Evolutionary conservation across 495 filamentous ascomycete genomes (phyloP).

Genomic region (Usnea hakonensis): DNA sequence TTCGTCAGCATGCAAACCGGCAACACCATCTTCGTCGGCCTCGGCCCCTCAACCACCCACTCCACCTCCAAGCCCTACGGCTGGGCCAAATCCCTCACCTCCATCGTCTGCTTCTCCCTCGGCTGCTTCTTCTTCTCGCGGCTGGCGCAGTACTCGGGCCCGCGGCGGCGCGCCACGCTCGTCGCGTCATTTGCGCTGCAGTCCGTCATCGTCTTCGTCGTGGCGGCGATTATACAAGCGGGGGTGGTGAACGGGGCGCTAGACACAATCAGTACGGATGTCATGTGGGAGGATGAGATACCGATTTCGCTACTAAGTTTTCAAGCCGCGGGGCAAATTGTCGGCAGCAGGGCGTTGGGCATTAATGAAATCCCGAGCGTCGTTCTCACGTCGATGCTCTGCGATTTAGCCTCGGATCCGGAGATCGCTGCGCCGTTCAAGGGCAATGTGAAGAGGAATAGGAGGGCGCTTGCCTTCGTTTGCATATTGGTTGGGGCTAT

Average conservation of each 20-base stretch:
- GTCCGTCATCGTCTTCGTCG: slow-evolving; percentile 45
- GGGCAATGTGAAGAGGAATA: slow-evolving; percentile 56
- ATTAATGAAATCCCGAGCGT: slow-evolving; percentile 65
- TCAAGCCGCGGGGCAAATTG: slow-evolving; percentile 64
- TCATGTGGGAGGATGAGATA: slow-evolving; percentile 37
- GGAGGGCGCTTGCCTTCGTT: slow-evolving; percentile 50
- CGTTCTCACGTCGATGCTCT: slow-evolving; percentile 64
- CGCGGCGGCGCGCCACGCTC: slow-evolving; percentile 45
- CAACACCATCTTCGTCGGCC: slow-evolving; percentile 60
- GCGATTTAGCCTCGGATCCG: slow-evolving; percentile 58
- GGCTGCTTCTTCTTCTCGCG: slow-evolving; percentile 45
- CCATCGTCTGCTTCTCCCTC: slow-evolving; percentile 49
- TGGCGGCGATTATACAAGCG: slow-evolving; percentile 49
- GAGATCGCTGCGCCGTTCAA: slow-evolving; percentile 37
- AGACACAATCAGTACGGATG: slow-evolving; percentile 29
- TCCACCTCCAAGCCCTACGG: slow-evolving; percentile 45
- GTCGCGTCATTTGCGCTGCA: slow-evolving; percentile 53
- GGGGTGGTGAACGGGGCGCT: slow-evolving; percentile 33
- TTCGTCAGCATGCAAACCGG: slow-evolving; percentile 54
- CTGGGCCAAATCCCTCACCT: slow-evolving; percentile 56
- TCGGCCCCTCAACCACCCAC: slow-evolving; percentile 47
- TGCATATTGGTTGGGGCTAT: slow-evolving; percentile 54
- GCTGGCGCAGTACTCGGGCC: slow-evolving; percentile 31
- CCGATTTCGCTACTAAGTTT: slow-evolving; percentile 61
- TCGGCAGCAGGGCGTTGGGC: slow-evolving; percentile 53